Evolutionary conservation across 2,329 filamentous ascomycete genomes (phyloP).

Genomic region (Aureobasidium vineae): DNA sequence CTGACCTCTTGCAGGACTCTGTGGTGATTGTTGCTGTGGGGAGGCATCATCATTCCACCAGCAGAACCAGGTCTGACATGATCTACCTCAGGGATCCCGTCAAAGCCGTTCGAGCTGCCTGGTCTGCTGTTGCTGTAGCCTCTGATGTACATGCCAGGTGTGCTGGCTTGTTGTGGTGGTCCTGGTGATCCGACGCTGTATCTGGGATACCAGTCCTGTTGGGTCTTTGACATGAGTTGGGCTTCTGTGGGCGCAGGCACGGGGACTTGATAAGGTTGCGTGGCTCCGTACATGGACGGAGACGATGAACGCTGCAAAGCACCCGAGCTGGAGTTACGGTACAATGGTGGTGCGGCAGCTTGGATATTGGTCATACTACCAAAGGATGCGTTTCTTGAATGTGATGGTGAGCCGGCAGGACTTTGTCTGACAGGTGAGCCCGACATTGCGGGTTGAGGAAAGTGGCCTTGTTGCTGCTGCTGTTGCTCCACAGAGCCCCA

Average conservation of each 20-base stretch:
- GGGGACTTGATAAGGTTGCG: conserved; percentile 23
- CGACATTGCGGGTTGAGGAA: neutral
- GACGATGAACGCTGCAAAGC: neutral
- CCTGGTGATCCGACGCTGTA: neutral
- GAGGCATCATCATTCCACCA: neutral
- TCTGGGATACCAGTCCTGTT: conserved; percentile 14
- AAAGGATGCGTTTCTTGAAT: conserved; percentile 7
- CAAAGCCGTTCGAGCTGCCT: neutral
- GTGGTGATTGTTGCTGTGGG: neutral
- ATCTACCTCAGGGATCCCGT: neutral
- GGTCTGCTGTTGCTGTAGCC: conserved; percentile 10
- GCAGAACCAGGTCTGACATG: neutral
- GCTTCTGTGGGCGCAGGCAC: conserved; percentile 3
- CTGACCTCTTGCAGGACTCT: neutral
- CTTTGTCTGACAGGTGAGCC: conserved; percentile 7
- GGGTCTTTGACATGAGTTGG: neutral
- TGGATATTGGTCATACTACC: conserved; percentile 14
- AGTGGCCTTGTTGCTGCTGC: conserved; percentile 13
- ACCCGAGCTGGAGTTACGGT: conserved; percentile 8
- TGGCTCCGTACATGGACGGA: neutral
- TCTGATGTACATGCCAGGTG: conserved; percentile 12
- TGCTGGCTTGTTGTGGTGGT: conserved; percentile 20
- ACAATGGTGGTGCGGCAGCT: conserved; percentile 4
- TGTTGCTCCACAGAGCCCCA: conserved; percentile 11
- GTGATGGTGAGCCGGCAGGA: conserved; percentile 3